These are phyloP conservation scores for Cymbopogon citratus DNA, from an alignment of 176 grass and related monocot species.

Conservation along the genomic window DNA sequence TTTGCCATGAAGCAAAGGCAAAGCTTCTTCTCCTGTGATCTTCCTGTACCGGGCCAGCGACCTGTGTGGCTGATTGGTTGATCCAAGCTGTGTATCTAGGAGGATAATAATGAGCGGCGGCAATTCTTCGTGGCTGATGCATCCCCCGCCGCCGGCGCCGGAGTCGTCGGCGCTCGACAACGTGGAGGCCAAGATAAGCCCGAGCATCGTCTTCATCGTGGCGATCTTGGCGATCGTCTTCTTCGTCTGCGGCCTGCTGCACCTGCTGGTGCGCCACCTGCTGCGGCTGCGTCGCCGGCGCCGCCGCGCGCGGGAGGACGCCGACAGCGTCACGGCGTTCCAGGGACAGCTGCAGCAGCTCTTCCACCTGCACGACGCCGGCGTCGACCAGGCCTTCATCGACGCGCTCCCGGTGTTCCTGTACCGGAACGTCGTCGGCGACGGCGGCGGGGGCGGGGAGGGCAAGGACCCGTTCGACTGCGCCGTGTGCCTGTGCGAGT, in stretches of 20 bases:
- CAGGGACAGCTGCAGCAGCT: conserved; percentile 94
- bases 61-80: not conserved
- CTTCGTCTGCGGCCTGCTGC: conserved; percentile 83
- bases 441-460: not conserved
- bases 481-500: conserved; percentile 93
- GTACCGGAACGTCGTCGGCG: conserved; percentile 61
- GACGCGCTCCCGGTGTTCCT: conserved; percentile 81
- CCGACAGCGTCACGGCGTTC: conserved; percentile 54
- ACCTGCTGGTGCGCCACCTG: conserved; percentile 63
- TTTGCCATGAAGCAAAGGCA: not conserved
- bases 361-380: conserved; percentile 90
- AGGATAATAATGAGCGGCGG: conserved; percentile 11
- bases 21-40: not conserved
- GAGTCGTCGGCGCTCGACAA: conserved; percentile 14
- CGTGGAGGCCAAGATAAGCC: conserved; percentile 62
- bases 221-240: conserved; percentile 65
- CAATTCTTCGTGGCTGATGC: conserved; percentile 15
- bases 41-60: not conserved
- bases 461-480: conserved; percentile 92
- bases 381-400: conserved; percentile 94
- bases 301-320: conserved; percentile 31
- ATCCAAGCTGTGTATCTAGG: not conserved
- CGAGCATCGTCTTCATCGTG: conserved; percentile 68
- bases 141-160: not conserved
- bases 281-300: conserved; percentile 23